phyloP scores from a whole-genome alignment of 805 yeast species.

The Candida hungchunana region DNA sequence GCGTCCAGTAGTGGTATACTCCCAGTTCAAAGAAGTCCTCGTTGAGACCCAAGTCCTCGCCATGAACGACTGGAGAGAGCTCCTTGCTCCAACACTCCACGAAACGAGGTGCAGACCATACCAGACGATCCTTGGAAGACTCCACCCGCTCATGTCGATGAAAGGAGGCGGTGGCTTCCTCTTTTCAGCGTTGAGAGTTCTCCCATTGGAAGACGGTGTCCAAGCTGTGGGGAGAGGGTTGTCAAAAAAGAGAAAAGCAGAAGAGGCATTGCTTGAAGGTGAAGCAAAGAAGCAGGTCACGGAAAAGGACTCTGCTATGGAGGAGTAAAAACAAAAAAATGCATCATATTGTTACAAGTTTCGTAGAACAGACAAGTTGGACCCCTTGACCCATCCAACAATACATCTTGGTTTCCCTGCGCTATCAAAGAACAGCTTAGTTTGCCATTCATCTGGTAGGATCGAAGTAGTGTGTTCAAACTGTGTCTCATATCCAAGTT shows the following conservation, averaged over 20 bases:
- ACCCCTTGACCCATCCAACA: constrained; percentile 48
- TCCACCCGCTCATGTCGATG: constrained; percentile 94
- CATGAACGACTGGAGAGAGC: constrained; percentile 58
- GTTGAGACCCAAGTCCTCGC: constrained; percentile 71
- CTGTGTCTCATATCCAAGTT: constrained; percentile 64
- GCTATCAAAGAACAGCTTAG: constrained; percentile 47
- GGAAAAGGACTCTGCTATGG: background rate
- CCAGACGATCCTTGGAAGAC: constrained; percentile 90
- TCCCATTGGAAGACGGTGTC: constrained; percentile 59
- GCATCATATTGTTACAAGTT: background rate
- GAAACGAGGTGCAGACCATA: constrained; percentile 82
- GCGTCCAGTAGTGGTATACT: constrained; percentile 78
- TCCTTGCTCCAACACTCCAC: constrained; percentile 76
- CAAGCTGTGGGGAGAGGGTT: constrained; percentile 66
- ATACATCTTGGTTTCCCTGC: constrained; percentile 54
- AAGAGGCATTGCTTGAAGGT: constrained; percentile 27
- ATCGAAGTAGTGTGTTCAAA: constrained; percentile 36
- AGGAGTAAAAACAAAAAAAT: background rate
- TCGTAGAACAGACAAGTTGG: constrained; percentile 15
- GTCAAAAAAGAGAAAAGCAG: constrained; percentile 34
- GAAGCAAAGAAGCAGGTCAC: constrained; percentile 5
- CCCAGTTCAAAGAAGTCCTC: constrained; percentile 75
- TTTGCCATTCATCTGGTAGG: constrained; percentile 39
- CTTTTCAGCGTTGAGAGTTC: constrained; percentile 71
- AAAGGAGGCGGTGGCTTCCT: constrained; percentile 90